phyloP scores from a whole-genome alignment of 83 land plant genomes.

The Picea engelmannii region DNA sequence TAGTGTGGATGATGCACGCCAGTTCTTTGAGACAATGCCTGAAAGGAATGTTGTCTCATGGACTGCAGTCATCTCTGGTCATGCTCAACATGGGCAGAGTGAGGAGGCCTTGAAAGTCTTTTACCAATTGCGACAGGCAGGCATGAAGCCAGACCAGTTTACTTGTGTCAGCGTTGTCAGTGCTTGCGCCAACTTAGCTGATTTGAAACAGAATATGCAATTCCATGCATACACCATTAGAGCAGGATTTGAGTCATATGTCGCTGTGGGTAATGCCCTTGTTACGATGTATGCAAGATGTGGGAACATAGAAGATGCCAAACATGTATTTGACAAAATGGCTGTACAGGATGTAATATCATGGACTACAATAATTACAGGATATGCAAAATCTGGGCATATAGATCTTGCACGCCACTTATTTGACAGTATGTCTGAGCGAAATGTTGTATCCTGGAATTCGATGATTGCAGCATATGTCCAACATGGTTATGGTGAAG shows the following conservation, averaged over 20 bases:
- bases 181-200: constrained; percentile 1
- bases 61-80: background rate
- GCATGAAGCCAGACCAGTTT: background rate
- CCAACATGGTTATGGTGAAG: constrained; percentile 1
- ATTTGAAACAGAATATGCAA: constrained; percentile 4
- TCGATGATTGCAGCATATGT: constrained; percentile 19
- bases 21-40: background rate
- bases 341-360: background rate
- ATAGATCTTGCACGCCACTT: background rate
- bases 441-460: constrained; percentile 21
- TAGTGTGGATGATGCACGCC: background rate
- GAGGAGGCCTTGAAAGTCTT: constrained; percentile 11
- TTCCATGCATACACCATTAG: constrained; percentile 6
- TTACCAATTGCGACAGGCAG: background rate
- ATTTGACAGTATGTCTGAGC: background rate
- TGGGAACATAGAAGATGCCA: background rate
- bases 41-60: constrained; percentile 1
- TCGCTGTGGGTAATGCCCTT: constrained; percentile 7
- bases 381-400: background rate
- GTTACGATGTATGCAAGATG: constrained; percentile 13
- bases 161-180: constrained; percentile 1
- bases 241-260: background rate
- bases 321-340: background rate
- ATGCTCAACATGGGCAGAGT: background rate
- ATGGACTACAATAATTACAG: constrained; percentile 7